These are phyloP conservation scores for Saturnispora galanensis DNA, from an alignment of 805 yeast genomes.

Conservation along the genomic window DNA sequence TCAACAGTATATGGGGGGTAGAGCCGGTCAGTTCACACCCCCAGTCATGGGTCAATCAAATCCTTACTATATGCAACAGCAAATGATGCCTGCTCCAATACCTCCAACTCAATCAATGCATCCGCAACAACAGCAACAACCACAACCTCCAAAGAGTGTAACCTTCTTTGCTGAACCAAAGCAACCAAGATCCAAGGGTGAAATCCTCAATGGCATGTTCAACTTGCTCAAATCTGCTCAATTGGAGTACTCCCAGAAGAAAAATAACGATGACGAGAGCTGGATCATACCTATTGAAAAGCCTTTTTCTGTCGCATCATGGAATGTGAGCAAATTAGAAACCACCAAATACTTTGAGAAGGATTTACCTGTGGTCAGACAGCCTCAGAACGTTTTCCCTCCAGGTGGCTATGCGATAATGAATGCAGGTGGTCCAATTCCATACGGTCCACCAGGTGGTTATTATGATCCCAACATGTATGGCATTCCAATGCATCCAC, in stretches of 20 bases:
- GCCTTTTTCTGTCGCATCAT: constrained; percentile 37
- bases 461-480: too few species aligned
- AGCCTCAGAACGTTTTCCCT: too few species aligned
- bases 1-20: neutral
- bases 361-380: constrained; percentile 11
- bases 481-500: too few species aligned
- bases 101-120: neutral
- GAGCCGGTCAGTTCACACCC: too few species aligned
- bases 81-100: neutral
- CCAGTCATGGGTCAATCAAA: too few species aligned
- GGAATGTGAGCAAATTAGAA: constrained; percentile 29
- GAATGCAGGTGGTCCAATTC: too few species aligned
- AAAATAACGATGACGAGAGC: constrained; percentile 15
- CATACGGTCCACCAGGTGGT: too few species aligned
- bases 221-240: constrained; percentile 43
- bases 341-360: constrained; percentile 35
- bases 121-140: constrained; percentile 1
- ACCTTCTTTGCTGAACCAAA: neutral
- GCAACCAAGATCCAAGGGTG: constrained; percentile 8
- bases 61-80: neutral
- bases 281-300: constrained; percentile 38
- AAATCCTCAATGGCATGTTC: constrained; percentile 34
- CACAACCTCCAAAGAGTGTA: neutral
- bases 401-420: too few species aligned
- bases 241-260: constrained; percentile 20